phyloP scores from a whole-genome alignment of 2,329 filamentous ascomycete genomes.

The Nannizzia gypsea region DNA sequence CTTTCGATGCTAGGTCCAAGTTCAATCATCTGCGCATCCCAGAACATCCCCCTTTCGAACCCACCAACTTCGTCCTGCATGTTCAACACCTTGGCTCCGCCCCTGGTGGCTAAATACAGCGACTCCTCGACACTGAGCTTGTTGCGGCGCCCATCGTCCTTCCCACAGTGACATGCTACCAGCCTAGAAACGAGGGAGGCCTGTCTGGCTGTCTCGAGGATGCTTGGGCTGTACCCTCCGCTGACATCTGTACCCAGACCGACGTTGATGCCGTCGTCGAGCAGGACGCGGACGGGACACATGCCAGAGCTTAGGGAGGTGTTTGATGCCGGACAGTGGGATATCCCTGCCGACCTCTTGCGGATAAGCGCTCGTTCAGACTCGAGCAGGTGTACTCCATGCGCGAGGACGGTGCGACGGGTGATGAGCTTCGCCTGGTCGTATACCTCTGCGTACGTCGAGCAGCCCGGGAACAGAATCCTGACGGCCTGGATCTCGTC shows the following conservation, averaged over 20 bases:
- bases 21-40: conserved; percentile 75
- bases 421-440: conserved; percentile 60
- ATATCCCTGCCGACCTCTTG: conserved; percentile 51
- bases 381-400: conserved; percentile 63
- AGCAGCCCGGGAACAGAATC: conserved; percentile 52
- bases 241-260: conserved; percentile 85
- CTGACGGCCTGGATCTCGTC: conserved; percentile 61
- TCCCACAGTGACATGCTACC: conserved; percentile 44
- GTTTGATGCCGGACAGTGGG: conserved; percentile 83
- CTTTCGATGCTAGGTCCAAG: conserved; percentile 39
- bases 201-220: conserved; percentile 73
- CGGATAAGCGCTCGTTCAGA: conserved; percentile 56
- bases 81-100: conserved; percentile 71
- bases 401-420: conserved; percentile 66
- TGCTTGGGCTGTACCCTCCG: conserved; percentile 70
- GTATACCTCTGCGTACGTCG: conserved; percentile 66
- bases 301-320: conserved; percentile 67
- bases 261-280: conserved; percentile 63
- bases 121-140: conserved; percentile 79
- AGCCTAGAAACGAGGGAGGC: conserved; percentile 66
- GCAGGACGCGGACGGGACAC: conserved; percentile 60
- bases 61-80: conserved; percentile 59
- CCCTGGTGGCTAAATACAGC: conserved; percentile 74
- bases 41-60: conserved; percentile 78
- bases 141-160: conserved; percentile 2